These are phyloP conservation scores for Clarireedia monteithiana DNA, from an alignment of 2,329 filamentous ascomycete species.

Conservation along the genomic window DNA sequence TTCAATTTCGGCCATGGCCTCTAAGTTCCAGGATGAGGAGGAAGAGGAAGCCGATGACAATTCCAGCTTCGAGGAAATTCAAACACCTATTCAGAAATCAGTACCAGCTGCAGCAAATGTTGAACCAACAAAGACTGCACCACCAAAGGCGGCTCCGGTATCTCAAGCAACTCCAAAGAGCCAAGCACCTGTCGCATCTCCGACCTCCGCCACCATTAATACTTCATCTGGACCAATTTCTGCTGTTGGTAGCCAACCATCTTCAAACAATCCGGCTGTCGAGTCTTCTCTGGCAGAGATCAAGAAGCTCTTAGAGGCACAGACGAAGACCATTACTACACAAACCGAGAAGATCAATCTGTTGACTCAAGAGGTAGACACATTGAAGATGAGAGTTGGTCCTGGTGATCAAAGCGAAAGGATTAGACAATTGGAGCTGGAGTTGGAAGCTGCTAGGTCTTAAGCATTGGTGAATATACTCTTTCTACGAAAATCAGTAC, in stretches of 20 bases:
- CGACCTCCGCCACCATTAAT: slow-evolving; percentile 27
- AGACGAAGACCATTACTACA: slow-evolving; percentile 68
- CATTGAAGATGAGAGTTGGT: slow-evolving; percentile 70
- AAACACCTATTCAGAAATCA: slow-evolving; percentile 62
- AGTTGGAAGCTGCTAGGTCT: slow-evolving; percentile 57
- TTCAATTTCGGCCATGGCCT: slow-evolving; percentile 78
- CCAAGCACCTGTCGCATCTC: slow-evolving; percentile 14
- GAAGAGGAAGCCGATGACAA: slow-evolving; percentile 49
- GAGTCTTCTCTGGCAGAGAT: slow-evolving; percentile 67
- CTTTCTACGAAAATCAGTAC: background rate
- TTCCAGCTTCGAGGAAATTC: slow-evolving; percentile 81
- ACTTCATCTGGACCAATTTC: slow-evolving; percentile 30
- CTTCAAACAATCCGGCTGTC: slow-evolving; percentile 37
- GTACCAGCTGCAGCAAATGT: slow-evolving; percentile 33
- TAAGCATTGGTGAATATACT: background rate
- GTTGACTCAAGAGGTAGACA: slow-evolving; percentile 67
- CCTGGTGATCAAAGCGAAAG: slow-evolving; percentile 50
- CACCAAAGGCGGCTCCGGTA: slow-evolving; percentile 27
- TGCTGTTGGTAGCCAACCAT: slow-evolving; percentile 25
- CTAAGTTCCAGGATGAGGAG: slow-evolving; percentile 73
- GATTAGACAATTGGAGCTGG: slow-evolving; percentile 59
- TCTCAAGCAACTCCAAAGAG: slow-evolving; percentile 18
- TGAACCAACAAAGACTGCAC: slow-evolving; percentile 28
- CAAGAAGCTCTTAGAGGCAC: slow-evolving; percentile 66
- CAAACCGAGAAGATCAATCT: slow-evolving; percentile 69